Evolutionary conservation across 805 yeast genomes (phyloP).

Genomic region (Kazachstania taianensis): DNA sequence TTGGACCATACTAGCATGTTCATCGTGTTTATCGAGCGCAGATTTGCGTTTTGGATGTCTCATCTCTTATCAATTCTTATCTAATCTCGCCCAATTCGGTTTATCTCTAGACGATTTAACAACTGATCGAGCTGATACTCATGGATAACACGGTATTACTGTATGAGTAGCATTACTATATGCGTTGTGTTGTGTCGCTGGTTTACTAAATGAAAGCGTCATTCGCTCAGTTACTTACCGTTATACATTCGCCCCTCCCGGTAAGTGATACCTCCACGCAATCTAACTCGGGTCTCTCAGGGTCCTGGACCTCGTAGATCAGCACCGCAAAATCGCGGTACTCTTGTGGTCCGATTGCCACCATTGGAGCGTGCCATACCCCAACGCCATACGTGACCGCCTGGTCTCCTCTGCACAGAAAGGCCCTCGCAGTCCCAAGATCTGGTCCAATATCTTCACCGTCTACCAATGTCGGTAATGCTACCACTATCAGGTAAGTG

Average conservation of each 20-base stretch:
- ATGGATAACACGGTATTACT: no score
- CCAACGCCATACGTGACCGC: slow-evolving; percentile 77
- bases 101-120: no score
- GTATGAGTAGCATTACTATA: no score
- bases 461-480: slow-evolving; percentile 34
- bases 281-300: slow-evolving; percentile 47
- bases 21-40: no score
- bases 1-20: no score
- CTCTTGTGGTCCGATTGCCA: slow-evolving; percentile 48
- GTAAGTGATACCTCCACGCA: slow-evolving; percentile 70
- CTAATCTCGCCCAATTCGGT: no score
- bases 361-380: slow-evolving; percentile 96
- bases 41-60: no score
- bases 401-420: slow-evolving; percentile 70
- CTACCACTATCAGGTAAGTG: slow-evolving; percentile 76
- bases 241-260: no score
- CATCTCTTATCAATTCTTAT: no score
- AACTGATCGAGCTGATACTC: no score
- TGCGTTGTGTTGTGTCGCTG: no score
- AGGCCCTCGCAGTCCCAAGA: slow-evolving; percentile 50
- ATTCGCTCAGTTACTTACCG: background rate
- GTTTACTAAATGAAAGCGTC: no score
- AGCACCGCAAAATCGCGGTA: slow-evolving; percentile 78
- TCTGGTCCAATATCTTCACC: slow-evolving; percentile 48
- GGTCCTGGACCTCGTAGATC: slow-evolving; percentile 72